Conservation (phyloP, 441 rosid species). For the Brassica hybrid region DNA sequence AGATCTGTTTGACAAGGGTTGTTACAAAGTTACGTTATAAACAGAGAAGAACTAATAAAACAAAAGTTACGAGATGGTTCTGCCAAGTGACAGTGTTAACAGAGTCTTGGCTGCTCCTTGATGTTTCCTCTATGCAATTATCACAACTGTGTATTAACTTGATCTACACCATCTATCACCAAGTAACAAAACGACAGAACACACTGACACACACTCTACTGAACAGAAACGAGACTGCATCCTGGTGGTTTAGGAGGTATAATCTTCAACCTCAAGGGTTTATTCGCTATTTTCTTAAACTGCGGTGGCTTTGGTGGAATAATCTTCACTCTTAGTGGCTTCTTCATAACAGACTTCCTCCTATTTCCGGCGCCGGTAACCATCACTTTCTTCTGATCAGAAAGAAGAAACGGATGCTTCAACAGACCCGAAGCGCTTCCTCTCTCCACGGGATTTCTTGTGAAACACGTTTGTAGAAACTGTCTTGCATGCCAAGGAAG, state of each 20-base stretch:
- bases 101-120: background rate
- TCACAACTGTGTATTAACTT: background rate
- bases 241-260: slow-evolving; percentile 18
- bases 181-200: background rate
- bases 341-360: slow-evolving; percentile 18
- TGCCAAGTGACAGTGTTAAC: background rate
- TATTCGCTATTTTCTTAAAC: background rate
- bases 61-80: background rate
- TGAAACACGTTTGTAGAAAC: slow-evolving; percentile 31
- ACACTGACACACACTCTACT: slow-evolving; percentile 7
- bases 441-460: slow-evolving; percentile 15
- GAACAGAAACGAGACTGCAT: slow-evolving; percentile 4
- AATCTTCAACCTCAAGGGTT: slow-evolving; percentile 28
- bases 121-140: background rate
- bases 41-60: too few species aligned
- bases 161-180: background rate
- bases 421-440: slow-evolving; percentile 26
- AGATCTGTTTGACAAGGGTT: too few species aligned
- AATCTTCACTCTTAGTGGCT: slow-evolving; percentile 5
- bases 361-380: slow-evolving; percentile 36
- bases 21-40: too few species aligned
- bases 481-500: slow-evolving; percentile 31
- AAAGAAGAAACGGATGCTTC: slow-evolving; percentile 11
- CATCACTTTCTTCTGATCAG: slow-evolving; percentile 13
- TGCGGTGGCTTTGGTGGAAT: slow-evolving; percentile 16